A percentile compares a stretch with the other conserved stretches of the same genome.
Evolutionary conservation across 2,329 filamentous ascomycete species (phyloP).

Genomic region (Fusarium sp.): DNA sequence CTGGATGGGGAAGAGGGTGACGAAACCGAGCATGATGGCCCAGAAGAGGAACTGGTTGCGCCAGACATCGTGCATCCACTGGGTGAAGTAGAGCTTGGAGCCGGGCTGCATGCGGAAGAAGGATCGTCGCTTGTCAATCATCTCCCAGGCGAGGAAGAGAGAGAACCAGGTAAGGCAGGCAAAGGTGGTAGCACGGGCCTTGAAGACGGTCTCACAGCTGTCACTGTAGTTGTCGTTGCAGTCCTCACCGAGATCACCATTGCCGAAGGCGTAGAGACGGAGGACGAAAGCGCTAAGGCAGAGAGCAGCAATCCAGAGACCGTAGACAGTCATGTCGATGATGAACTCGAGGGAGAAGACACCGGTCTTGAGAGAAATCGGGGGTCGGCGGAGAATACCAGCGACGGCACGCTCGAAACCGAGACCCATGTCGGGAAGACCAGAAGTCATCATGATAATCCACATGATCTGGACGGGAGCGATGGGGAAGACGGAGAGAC

Average conservation of each 20-base stretch:
- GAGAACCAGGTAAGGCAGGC: constrained; percentile 82
- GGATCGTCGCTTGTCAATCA: constrained; percentile 77
- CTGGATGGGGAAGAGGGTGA: constrained; percentile 64
- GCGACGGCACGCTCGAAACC: constrained; percentile 78
- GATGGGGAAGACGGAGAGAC: constrained; percentile 79
- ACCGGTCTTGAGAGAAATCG: constrained; percentile 71
- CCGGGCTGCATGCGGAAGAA: constrained; percentile 81
- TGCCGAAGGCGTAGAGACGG: constrained; percentile 73
- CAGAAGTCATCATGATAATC: constrained; percentile 85
- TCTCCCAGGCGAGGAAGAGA: constrained; percentile 83
- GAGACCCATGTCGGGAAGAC: constrained; percentile 81
- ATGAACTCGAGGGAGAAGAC: constrained; percentile 77
- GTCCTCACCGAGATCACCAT: constrained; percentile 68
- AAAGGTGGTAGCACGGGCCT: constrained; percentile 79
- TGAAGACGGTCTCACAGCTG: constrained; percentile 74
- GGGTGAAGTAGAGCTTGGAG: constrained; percentile 70
- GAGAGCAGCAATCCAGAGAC: constrained; percentile 75
- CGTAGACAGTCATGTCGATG: constrained; percentile 76
- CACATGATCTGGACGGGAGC: constrained; percentile 83
- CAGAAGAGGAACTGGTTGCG: constrained; percentile 80
- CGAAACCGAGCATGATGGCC: constrained; percentile 65
- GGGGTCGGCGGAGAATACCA: constrained; percentile 76
- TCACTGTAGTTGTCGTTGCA: constrained; percentile 72
- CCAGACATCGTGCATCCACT: constrained; percentile 78
- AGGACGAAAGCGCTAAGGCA: constrained; percentile 74